These are phyloP conservation scores for Craterostigma plantagineum DNA, from an alignment of 257 asterid genomes.

Conservation along the genomic window DNA sequence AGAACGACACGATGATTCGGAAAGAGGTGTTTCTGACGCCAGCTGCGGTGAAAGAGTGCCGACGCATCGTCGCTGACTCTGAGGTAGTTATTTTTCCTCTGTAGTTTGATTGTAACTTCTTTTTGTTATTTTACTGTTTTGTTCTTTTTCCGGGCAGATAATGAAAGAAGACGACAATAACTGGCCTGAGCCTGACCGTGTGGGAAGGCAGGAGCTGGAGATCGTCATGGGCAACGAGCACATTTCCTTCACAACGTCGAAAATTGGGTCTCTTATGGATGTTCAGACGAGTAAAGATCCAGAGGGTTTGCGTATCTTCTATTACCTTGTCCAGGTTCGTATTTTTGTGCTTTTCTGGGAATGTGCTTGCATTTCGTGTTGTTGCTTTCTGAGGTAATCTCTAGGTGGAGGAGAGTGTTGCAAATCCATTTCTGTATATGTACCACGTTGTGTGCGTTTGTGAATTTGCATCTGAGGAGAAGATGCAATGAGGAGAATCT, in stretches of 20 bases:
- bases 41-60: conserved; percentile 83
- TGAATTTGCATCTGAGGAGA: too few species aligned
- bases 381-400: not conserved
- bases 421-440: not conserved
- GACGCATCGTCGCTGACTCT: conserved; percentile 77
- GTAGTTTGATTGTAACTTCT: not conserved
- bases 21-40: conserved; percentile 87
- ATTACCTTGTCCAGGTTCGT: conserved; percentile 89
- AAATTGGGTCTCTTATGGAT: conserved; percentile 95
- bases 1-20: conserved; percentile 96
- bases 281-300: conserved; percentile 95
- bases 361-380: too few species aligned
- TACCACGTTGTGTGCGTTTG: too few species aligned
- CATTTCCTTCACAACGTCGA: conserved; percentile 91
- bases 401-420: not conserved
- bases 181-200: conserved; percentile 99
- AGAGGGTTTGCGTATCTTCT: conserved; percentile 79
- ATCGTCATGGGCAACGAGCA: conserved; percentile 98
- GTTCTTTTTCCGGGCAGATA: conserved; percentile 25
- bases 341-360: not conserved
- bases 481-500: too few species aligned
- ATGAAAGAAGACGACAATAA: conserved; percentile 97
- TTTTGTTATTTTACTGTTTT: not conserved
- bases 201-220: conserved; percentile 98
- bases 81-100: conserved; percentile 21